Evolutionary conservation across 345 rosid genomes (phyloP), one percentile per base, ranked within the genome.

Genomic region (Populus nigra): DNA sequence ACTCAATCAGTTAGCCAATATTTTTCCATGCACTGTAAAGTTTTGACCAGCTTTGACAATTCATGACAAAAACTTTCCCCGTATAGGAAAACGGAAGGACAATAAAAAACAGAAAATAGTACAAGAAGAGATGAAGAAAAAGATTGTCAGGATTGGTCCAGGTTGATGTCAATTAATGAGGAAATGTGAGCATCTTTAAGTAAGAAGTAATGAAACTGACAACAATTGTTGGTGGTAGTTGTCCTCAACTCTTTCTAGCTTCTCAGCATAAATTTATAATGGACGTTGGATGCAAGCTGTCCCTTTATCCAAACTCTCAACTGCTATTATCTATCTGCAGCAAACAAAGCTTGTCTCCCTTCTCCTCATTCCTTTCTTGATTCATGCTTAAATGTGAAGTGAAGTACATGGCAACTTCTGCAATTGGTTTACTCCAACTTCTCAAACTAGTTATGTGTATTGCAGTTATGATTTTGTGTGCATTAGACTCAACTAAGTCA

Each of bases 121-220:
- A 68, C 12, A 13, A 17, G 69, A 79, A 76, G 65, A 73, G 66
- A 72, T 66, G 12, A 63, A 77, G 36, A n/a, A 62, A 53, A 50
- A 23, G 45, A 43, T 7, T 43, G 55, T 11, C 38, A 76, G 25
- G 77, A 35, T 66, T 71, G 59, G 76, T 33, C 68, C 66, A 69
- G 81, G 71, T 43, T 67, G 36, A 59, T 77, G 84, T 79, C 70
- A 68, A 83, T 80, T 76, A 79, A 79, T 57, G 72, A 65, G 50
- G 65, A 75, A 77, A 68, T 68, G 88, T 82, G 88, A 88, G 39
- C 61, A 66, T 74, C 73, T 78, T 86, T 78, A 82, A 83, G 17
- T 18, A 68, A 73, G 81, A 79, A 85, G 88, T 85, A 82, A 86
- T 86, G 86, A 81, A 79, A 65, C 87, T 83, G 88, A 82, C 86